Evolutionary conservation across 2,329 filamentous ascomycete species (phyloP).

Genomic region (Byssothecium circinans): DNA sequence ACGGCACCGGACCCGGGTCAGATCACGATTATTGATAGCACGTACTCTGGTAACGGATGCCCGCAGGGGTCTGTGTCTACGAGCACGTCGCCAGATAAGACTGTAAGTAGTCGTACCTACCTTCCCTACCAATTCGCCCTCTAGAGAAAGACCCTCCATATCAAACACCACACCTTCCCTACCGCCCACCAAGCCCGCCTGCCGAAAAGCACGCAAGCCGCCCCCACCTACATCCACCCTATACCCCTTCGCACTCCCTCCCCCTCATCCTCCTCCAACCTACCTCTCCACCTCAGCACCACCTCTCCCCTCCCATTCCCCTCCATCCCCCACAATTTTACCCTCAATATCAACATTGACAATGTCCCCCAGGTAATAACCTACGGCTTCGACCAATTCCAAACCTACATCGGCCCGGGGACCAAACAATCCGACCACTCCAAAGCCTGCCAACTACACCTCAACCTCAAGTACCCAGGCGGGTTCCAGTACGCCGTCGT

Average conservation of each 20-base stretch:
- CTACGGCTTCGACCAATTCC: conserved; percentile 39
- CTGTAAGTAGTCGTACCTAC: conserved; percentile 18
- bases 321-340: background rate
- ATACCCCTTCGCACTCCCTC: background rate
- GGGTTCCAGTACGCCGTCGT: conserved; percentile 45
- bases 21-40: conserved; percentile 33
- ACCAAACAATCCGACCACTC: conserved; percentile 31
- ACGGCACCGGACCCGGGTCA: conserved; percentile 22
- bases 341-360: conserved; percentile 2
- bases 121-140: background rate
- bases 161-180: no score
- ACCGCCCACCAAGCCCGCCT: no score
- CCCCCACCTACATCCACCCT: background rate
- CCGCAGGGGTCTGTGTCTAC: conserved; percentile 40
- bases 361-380: conserved; percentile 30
- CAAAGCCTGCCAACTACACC: conserved; percentile 43
- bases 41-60: conserved; percentile 40
- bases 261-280: background rate
- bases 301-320: background rate
- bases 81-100: conserved; percentile 35
- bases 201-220: background rate
- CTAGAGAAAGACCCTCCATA: no score
- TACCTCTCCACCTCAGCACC: background rate
- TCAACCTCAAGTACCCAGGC: conserved; percentile 40
- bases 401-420: conserved; percentile 39